Conservation (phyloP, 371 early-diverging fungal species). For the Rhizomucor pusillus region DNA sequence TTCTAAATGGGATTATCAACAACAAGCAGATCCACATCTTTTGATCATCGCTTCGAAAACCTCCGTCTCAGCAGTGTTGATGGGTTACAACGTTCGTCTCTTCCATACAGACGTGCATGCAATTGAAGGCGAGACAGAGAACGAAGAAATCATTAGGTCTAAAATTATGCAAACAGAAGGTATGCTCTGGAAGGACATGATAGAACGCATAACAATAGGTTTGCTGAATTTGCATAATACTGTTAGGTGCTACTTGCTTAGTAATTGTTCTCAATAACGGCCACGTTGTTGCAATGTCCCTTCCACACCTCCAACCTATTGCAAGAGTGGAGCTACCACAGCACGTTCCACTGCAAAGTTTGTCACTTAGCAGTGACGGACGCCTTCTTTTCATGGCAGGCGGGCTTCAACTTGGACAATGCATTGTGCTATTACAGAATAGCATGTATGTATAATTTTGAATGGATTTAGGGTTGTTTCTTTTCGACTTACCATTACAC, state of each 20-base stretch:
- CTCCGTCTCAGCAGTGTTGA: slow-evolving; percentile 15
- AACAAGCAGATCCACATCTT: slow-evolving; percentile 38
- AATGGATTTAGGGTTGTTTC: no score
- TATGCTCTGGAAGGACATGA: slow-evolving; percentile 11
- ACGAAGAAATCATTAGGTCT: slow-evolving; percentile 1
- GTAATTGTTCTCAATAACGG: slow-evolving; percentile 24
- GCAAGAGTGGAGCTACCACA: slow-evolving; percentile 8
- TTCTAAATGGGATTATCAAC: slow-evolving; percentile 24
- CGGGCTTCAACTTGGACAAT: slow-evolving; percentile 43
- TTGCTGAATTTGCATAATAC: not conserved
- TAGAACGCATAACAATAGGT: slow-evolving; percentile 13
- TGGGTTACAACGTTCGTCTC: slow-evolving; percentile 32
- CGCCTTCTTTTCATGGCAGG: slow-evolving; percentile 48
- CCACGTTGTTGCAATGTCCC: slow-evolving; percentile 18
- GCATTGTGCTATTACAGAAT: slow-evolving; percentile 27
- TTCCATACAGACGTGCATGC: slow-evolving; percentile 15
- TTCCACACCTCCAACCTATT: slow-evolving; percentile 28
- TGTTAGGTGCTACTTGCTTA: slow-evolving; percentile 23
- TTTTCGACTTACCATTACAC: not conserved
- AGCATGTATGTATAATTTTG: slow-evolving; percentile 31
- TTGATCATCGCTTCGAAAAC: slow-evolving; percentile 17
- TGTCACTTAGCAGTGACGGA: slow-evolving; percentile 43
- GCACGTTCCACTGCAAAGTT: slow-evolving; percentile 3
- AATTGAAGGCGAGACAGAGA: slow-evolving; percentile 6
- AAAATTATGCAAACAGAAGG: slow-evolving; percentile 18